A percentile compares a stretch with the other conserved stretches of the same genome.
Evolutionary conservation across 2,329 filamentous ascomycete genomes (phyloP).

Genomic region (Penicillium decumbens): DNA sequence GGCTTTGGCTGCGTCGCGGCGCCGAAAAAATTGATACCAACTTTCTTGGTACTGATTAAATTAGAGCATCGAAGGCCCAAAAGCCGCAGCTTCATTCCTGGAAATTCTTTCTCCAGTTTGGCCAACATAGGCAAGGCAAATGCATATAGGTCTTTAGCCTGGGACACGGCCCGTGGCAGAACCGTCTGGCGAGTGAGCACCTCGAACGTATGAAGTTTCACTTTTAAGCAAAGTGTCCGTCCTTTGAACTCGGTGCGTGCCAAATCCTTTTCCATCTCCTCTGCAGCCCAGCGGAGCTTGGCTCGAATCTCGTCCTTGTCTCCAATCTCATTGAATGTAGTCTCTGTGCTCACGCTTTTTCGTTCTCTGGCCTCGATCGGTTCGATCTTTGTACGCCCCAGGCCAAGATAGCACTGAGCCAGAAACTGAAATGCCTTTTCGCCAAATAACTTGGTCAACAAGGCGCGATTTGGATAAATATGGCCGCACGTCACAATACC

Average conservation of each 20-base stretch:
- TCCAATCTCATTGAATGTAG: constrained; percentile 78
- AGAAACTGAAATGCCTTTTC: constrained; percentile 88
- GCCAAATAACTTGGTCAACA: constrained; percentile 74
- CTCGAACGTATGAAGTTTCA: constrained; percentile 93
- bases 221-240: constrained; percentile 83
- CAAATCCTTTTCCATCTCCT: constrained; percentile 83
- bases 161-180: constrained; percentile 64
- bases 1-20: constrained; percentile 23
- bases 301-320: constrained; percentile 64
- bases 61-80: constrained; percentile 88
- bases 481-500: constrained; percentile 86
- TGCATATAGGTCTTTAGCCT: constrained; percentile 77
- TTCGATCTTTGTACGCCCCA: constrained; percentile 78
- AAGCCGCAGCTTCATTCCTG: constrained; percentile 71
- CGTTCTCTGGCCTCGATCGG: constrained; percentile 85
- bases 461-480: constrained; percentile 70
- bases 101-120: constrained; percentile 79
- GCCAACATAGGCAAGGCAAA: constrained; percentile 75
- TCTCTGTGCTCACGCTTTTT: constrained; percentile 91
- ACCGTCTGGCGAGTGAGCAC: constrained; percentile 78
- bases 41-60: constrained; percentile 78
- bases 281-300: constrained; percentile 74
- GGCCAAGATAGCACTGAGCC: constrained; percentile 74
- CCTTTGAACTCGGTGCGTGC: constrained; percentile 76
- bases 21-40: constrained; percentile 77